Base-by-base conservation (phyloP, 139 green algal species). In the Limnomonas spitsbergensis region DNA sequence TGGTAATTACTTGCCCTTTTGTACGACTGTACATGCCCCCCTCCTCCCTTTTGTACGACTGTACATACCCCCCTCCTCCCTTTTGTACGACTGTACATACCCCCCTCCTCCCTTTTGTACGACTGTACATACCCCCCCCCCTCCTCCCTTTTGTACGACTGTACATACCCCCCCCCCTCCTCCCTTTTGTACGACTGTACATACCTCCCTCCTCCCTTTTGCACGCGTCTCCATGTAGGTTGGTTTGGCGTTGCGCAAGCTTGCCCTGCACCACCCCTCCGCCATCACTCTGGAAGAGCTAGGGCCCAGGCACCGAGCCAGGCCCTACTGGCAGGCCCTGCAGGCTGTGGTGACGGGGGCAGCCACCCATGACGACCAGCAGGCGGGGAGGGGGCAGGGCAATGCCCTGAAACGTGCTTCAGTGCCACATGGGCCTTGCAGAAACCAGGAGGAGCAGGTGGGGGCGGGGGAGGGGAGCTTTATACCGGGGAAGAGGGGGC, bases 221-320 rank as follows among this genome's bases (percentile, higher is more conserved):
- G 29, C 2, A 2, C 3, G 34, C 32, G 39, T 31, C 54, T 29
- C 39, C 4, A 31, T 81, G 1, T 85, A 92, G 83, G 79, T 94
- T 14, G 78, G 81, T 26, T 78, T 75, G 3, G 86, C 81, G 0
- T 40, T 70, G 1, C 56, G 40, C 34, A 92, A 92, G 75, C 80
- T 94, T 27, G 53, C 80, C 1, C 77, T 89, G 1, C 66, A 79
- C 32, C 89, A 94, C 53, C 90, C 90, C 4, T 40, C 77, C 1
- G 69, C 83, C 27, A 80, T 94, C 53, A 83, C 77, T 34, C 29
- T 84, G 4, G 70, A 70, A 2, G 89, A 94, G 53, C 81, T 92
- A 29, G 27, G 29, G 0, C 24, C 74, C 27, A 76, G 69, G 35
- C 75, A 85, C 61, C 27, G 32, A 0, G 24, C 4, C 2, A 38